Percentiles rank a stretch among this genome's conserved stretches.
Evolutionary conservation across 2,329 filamentous ascomycete species (phyloP).

Genomic region (Fusarium coicis): DNA sequence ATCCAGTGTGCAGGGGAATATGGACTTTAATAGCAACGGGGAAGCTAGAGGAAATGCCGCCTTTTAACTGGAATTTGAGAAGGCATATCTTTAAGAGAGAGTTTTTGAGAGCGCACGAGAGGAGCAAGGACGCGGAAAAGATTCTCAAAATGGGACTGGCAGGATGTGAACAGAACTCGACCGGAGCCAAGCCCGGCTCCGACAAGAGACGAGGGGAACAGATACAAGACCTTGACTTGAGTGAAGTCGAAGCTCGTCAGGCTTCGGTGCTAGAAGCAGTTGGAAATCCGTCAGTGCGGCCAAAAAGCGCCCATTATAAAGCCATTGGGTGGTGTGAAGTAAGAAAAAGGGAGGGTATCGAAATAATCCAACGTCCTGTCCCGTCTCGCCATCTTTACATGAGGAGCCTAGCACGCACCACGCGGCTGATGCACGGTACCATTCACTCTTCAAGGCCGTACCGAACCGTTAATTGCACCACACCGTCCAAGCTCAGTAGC

Average conservation of each 20-base stretch:
- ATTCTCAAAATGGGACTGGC: conserved; percentile 45
- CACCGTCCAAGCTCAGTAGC: conserved; percentile 28
- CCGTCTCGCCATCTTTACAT: conserved; percentile 23
- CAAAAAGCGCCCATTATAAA: conserved; percentile 17
- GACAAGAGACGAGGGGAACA: conserved; percentile 43
- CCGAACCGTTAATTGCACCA: conserved; percentile 25
- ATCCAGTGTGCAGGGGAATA: conserved; percentile 19
- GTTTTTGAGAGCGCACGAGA: conserved; percentile 40
- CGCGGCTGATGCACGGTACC: conserved; percentile 29
- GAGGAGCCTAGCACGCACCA: conserved; percentile 36
- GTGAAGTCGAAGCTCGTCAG: conserved; percentile 33
- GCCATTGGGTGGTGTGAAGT: conserved; percentile 32
- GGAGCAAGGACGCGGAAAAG: conserved; percentile 43
- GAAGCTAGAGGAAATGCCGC: conserved; percentile 36
- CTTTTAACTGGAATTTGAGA: conserved; percentile 33
- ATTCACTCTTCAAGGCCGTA: conserved; percentile 9
- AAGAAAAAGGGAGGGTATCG: conserved; percentile 41
- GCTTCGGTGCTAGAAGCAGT: conserved; percentile 34
- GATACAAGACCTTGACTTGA: conserved; percentile 38
- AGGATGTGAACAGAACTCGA: conserved; percentile 45
- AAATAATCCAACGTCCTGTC: conserved; percentile 32
- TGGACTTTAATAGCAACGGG: conserved; percentile 28
- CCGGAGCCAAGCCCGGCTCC: conserved; percentile 47
- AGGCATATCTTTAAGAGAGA: conserved; percentile 40
- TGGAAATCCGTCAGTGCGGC: conserved; percentile 35